Evolutionary conservation across 805 yeast species (phyloP).

Genomic region (Zygoascus tannicola): DNA sequence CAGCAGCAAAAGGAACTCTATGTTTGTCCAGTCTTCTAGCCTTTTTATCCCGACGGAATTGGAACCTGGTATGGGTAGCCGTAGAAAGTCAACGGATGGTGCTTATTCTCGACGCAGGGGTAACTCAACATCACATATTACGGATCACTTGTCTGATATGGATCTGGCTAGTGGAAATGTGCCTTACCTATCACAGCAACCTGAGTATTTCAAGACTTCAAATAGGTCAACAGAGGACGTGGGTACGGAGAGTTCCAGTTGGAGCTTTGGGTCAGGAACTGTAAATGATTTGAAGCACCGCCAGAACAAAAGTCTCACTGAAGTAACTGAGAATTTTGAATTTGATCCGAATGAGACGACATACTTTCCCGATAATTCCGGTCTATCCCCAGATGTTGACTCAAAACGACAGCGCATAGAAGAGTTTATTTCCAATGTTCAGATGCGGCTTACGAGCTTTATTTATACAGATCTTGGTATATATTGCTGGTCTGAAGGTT

Average conservation of each 20-base stretch:
- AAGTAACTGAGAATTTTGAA: conserved; percentile 2
- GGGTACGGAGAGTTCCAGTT: not conserved
- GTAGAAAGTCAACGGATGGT: not conserved
- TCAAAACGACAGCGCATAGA: conserved; percentile 14
- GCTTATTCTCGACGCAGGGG: not conserved
- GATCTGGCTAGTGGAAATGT: not conserved
- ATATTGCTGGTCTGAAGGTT: conserved; percentile 21
- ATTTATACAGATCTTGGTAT: conserved; percentile 26
- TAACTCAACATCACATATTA: not conserved
- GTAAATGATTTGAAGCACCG: conserved; percentile 6
- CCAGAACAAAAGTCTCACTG: conserved; percentile 16
- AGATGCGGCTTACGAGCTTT: conserved; percentile 20
- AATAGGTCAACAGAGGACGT: not conserved
- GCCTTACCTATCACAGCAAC: no score
- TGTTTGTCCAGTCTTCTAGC: not conserved
- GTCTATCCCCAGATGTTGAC: conserved; percentile 4
- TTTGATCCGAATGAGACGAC: not conserved
- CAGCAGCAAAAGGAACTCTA: conserved; percentile 1
- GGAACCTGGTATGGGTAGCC: not conserved
- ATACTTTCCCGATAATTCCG: conserved; percentile 1
- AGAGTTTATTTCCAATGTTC: conserved; percentile 14
- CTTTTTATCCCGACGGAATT: not conserved
- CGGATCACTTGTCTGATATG: not conserved
- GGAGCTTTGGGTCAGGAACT: not conserved
- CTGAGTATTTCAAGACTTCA: not conserved